Evolutionary conservation across 331 rosid species (phyloP).

Genomic region (Phaseolus coccineus): DNA sequence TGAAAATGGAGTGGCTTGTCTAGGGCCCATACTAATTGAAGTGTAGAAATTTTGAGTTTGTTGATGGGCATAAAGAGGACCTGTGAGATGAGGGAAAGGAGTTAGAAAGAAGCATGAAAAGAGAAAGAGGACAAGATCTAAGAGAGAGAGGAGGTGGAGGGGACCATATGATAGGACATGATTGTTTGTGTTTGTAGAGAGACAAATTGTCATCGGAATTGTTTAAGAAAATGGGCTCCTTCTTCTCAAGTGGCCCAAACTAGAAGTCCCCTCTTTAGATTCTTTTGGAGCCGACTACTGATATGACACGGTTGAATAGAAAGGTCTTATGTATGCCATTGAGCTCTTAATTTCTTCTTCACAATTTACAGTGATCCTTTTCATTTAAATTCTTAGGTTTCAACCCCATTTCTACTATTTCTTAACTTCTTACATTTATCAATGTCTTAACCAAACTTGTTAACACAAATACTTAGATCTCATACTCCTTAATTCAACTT

Average conservation of each 20-base stretch:
- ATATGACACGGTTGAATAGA: constrained; percentile 21
- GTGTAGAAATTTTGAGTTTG: neutral
- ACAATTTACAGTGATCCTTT: too few species aligned
- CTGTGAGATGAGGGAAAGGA: too few species aligned
- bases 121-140: neutral
- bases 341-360: too few species aligned
- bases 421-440: too few species aligned
- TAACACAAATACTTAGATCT: too few species aligned
- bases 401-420: too few species aligned
- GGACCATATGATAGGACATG: constrained; percentile 36
- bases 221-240: constrained; percentile 52
- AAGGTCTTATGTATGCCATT: too few species aligned
- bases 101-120: too few species aligned
- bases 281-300: constrained; percentile 45
- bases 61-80: neutral
- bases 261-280: constrained; percentile 50
- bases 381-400: too few species aligned
- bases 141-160: constrained; percentile 39
- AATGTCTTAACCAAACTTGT: too few species aligned
- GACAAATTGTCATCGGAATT: constrained; percentile 52
- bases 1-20: neutral
- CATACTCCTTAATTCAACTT: too few species aligned
- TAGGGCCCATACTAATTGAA: neutral
- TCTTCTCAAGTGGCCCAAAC: constrained; percentile 40
- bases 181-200: constrained; percentile 34